These are phyloP conservation scores for Alternaria tenuissima DNA, from an alignment of 2,329 filamentous ascomycete species.

Conservation along the genomic window DNA sequence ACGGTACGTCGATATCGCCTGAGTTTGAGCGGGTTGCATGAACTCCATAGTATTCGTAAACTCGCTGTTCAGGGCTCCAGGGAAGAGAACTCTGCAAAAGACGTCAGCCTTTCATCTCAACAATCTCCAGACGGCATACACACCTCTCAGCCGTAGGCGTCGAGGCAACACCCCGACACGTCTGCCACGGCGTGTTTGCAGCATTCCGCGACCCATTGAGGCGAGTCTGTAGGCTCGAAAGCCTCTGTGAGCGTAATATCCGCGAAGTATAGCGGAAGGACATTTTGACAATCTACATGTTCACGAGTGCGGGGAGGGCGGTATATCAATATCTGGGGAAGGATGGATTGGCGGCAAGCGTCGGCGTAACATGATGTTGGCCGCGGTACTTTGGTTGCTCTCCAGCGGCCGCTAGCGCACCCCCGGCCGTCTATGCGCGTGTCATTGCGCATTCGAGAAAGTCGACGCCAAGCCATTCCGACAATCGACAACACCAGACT, in stretches of 20 bases:
- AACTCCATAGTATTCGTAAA: constrained; percentile 86
- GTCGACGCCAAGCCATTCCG: constrained; percentile 40
- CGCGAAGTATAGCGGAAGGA: constrained; percentile 43
- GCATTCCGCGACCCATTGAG: constrained; percentile 28
- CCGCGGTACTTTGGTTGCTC: not conserved
- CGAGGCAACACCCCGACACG: constrained; percentile 66
- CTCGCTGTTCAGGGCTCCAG: constrained; percentile 92
- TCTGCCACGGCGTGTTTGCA: constrained; percentile 37
- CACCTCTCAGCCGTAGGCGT: constrained; percentile 68
- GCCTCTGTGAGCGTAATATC: constrained; percentile 31
- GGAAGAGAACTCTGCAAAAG: constrained; percentile 70
- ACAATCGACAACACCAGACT: constrained; percentile 9
- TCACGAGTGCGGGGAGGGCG: constrained; percentile 15
- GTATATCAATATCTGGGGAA: constrained; percentile 37
- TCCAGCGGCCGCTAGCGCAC: constrained; percentile 17
- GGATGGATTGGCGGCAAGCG: constrained; percentile 41
- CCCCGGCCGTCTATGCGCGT: constrained; percentile 31
- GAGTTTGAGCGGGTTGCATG: constrained; percentile 71
- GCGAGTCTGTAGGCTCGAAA: constrained; percentile 20
- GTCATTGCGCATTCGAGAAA: constrained; percentile 35
- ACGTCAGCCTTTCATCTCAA: not conserved
- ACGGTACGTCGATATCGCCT: constrained; percentile 89
- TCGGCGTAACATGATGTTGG: constrained; percentile 30
- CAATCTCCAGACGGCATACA: constrained; percentile 27
- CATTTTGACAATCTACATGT: constrained; percentile 44